Conservation (phyloP, 2,329 filamentous ascomycete genomes). For the Cyphellophora europaea region DNA sequence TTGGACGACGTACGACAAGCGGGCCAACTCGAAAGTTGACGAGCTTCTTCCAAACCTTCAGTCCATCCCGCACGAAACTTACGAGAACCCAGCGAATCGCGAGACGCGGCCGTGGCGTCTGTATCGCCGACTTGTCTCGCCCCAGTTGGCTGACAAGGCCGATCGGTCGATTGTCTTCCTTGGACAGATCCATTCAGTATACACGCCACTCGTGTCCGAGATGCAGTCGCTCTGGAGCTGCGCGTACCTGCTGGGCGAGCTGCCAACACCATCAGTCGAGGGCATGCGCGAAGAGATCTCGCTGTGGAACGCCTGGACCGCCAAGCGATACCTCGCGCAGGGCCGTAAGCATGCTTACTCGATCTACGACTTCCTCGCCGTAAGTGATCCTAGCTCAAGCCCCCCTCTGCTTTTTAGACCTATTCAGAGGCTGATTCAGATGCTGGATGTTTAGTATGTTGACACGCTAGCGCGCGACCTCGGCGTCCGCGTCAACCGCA, state of each 20-base stretch:
- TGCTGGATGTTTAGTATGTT: slow-evolving; percentile 19
- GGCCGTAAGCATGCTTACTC: slow-evolving; percentile 23
- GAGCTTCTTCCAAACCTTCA: not conserved
- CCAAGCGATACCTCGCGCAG: slow-evolving; percentile 23
- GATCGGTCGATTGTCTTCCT: slow-evolving; percentile 26
- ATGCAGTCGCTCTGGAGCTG: slow-evolving; percentile 25
- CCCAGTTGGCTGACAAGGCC: slow-evolving; percentile 14
- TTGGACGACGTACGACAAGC: not conserved
- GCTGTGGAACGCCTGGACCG: slow-evolving; percentile 24
- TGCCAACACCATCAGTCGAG: slow-evolving; percentile 17
- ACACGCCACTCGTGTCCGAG: slow-evolving; percentile 22
- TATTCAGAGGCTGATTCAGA: slow-evolving; percentile 5
- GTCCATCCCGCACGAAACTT: not conserved
- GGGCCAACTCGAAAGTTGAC: not conserved
- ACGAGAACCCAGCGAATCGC: slow-evolving; percentile 2
- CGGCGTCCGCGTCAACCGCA: slow-evolving; percentile 21
- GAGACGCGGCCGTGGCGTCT: no score
- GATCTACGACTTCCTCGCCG: slow-evolving; percentile 24
- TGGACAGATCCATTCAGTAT: slow-evolving; percentile 23
- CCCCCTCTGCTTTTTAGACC: not conserved
- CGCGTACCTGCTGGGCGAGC: slow-evolving; percentile 19
- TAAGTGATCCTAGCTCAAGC: slow-evolving; percentile 10
- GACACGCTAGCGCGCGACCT: slow-evolving; percentile 23
- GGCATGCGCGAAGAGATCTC: slow-evolving; percentile 24
- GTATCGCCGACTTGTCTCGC: slow-evolving; percentile 21